Evolutionary conservation across 1,284 basidiomycete species (phyloP).

Genomic region (Kwoniella shivajii): DNA sequence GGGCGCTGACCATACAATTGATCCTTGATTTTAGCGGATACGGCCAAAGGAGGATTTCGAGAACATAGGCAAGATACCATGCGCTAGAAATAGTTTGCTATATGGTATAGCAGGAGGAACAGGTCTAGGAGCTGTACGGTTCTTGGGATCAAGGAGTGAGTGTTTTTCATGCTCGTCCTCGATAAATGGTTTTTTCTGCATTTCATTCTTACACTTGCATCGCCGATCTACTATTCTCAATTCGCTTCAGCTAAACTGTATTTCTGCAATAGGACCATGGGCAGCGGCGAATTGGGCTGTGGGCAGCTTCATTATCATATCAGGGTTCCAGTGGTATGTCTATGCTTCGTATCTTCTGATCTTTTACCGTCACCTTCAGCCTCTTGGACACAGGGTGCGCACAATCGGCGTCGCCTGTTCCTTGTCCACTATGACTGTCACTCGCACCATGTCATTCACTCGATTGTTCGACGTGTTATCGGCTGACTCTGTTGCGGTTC

Average conservation of each 20-base stretch:
- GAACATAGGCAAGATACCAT: slow-evolving; percentile 45
- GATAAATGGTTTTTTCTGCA: background rate
- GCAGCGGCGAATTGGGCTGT: slow-evolving; percentile 49
- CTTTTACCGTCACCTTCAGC: no score
- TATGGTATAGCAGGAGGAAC: slow-evolving; percentile 51
- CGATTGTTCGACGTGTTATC: background rate
- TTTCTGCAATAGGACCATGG: slow-evolving; percentile 17
- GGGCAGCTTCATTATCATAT: slow-evolving; percentile 42
- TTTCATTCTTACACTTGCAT: no score
- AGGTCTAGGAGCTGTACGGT: slow-evolving; percentile 47
- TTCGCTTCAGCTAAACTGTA: no score
- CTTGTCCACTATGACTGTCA: no score
- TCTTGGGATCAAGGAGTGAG: slow-evolving; percentile 46
- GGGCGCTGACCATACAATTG: no score
- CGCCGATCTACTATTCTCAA: background rate
- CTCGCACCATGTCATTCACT: no score
- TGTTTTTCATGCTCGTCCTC: background rate
- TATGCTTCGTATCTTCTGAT: no score
- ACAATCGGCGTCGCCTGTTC: no score
- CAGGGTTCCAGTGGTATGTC: slow-evolving; percentile 43
- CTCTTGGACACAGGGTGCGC: no score
- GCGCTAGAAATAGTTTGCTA: slow-evolving; percentile 48
- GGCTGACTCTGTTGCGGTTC: background rate
- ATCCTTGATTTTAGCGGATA: slow-evolving; percentile 19
- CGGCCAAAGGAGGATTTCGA: slow-evolving; percentile 51